A percentile compares a stretch with the other conserved stretches of the same genome.
These are phyloP conservation scores for Centella asiatica DNA, from an alignment of 129 eudicot species.

Conservation along the genomic window DNA sequence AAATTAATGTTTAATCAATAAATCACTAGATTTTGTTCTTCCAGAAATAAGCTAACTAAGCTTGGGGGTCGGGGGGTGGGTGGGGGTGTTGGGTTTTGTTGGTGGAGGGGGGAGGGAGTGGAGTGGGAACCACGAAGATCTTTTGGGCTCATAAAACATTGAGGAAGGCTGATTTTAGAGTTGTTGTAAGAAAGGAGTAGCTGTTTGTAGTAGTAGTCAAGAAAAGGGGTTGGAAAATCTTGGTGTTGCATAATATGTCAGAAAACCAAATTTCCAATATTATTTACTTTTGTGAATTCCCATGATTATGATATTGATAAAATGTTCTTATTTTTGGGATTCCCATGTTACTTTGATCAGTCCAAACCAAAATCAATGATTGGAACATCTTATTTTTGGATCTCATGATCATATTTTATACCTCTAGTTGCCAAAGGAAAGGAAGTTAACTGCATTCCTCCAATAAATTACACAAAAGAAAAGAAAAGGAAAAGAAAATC, in stretches of 20 bases:
- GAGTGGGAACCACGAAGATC: no score
- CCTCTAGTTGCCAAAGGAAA: not conserved
- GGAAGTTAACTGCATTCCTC: not conserved
- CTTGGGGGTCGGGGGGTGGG: no score
- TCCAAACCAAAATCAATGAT: not conserved
- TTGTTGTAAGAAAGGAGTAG: not conserved
- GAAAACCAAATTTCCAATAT: conserved; percentile 1
- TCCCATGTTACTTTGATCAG: conserved; percentile 8
- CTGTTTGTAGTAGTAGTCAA: conserved; percentile 3
- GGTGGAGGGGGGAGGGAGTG: no score
- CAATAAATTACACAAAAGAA: no score
- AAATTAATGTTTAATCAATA: no score
- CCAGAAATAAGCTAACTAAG: no score
- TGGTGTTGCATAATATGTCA: conserved; percentile 2
- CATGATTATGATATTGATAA: conserved; percentile 2
- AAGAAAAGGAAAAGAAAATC: not conserved
- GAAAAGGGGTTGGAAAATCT: conserved; percentile 2
- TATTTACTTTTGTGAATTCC: conserved; percentile 1
- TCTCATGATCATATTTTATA: conserved; percentile 10
- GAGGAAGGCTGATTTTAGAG: no score
- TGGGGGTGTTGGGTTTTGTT: no score
- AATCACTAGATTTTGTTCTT: no score
- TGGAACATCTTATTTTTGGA: conserved; percentile 15
- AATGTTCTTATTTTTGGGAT: not conserved
- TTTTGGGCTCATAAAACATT: no score